Percentiles rank a stretch among this genome's conserved stretches.
phyloP scores from a whole-genome alignment of 2,329 filamentous ascomycete species.

The Cladophialophora bantiana region DNA sequence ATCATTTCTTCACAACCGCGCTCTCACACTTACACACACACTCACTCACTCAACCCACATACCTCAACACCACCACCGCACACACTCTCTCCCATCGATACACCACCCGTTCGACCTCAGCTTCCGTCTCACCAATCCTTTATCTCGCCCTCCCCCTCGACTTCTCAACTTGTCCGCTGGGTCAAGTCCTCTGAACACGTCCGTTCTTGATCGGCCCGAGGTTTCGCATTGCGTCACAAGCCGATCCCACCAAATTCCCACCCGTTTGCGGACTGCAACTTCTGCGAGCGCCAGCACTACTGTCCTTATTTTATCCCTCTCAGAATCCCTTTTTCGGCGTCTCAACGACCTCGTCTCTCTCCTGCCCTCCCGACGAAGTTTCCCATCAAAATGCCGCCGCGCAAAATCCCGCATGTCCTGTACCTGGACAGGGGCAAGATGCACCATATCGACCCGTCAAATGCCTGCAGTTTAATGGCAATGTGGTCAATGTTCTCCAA shows the following conservation, averaged over 20 bases:
- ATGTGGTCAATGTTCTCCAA: constrained; percentile 98
- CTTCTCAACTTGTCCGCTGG: background rate
- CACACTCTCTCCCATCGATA: background rate
- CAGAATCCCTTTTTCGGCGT: constrained; percentile 14
- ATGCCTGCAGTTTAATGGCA: constrained; percentile 90
- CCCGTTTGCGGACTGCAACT: constrained; percentile 22
- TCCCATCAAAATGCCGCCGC: constrained; percentile 74
- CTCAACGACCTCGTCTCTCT: constrained; percentile 3
- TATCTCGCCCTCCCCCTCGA: background rate
- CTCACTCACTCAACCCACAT: background rate
- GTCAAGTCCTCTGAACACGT: constrained; percentile 25
- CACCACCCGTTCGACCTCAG: constrained; percentile 14
- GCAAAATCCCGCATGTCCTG: constrained; percentile 77
- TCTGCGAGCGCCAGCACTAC: constrained; percentile 13
- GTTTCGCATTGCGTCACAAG: constrained; percentile 36
- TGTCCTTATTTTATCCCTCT: constrained; percentile 8
- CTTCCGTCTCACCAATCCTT: constrained; percentile 11
- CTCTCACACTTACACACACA: constrained; percentile 9
- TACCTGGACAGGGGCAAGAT: constrained; percentile 91
- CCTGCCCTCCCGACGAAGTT: background rate
- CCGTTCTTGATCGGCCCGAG: constrained; percentile 30
- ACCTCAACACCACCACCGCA: constrained; percentile 10
- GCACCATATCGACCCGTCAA: constrained; percentile 91
- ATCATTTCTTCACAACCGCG: constrained; percentile 26
- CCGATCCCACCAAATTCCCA: constrained; percentile 26